Conservation (phyloP, 2,329 filamentous ascomycete genomes). For the Claviceps quebecensis region DNA sequence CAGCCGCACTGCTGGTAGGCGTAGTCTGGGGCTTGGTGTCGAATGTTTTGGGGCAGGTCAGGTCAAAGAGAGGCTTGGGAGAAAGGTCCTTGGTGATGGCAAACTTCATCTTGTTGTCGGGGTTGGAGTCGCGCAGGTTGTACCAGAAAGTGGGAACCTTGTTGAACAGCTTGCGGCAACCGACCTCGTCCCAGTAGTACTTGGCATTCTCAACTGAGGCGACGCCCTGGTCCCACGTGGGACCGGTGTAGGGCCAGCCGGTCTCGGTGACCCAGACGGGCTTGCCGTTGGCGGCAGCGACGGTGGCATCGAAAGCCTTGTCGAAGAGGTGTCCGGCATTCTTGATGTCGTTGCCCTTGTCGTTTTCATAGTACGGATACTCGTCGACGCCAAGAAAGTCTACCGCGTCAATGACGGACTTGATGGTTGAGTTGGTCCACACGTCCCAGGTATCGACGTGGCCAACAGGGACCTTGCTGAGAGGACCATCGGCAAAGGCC, state of each 20-base stretch:
- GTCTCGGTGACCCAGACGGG: slow-evolving; percentile 51
- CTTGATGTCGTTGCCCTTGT: slow-evolving; percentile 39
- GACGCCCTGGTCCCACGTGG: slow-evolving; percentile 38
- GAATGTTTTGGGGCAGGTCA: slow-evolving; percentile 35
- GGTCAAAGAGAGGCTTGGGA: slow-evolving; percentile 36
- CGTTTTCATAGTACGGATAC: slow-evolving; percentile 52
- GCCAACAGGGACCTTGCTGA: slow-evolving; percentile 38
- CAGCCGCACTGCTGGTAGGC: slow-evolving; percentile 1
- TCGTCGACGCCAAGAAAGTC: slow-evolving; percentile 54
- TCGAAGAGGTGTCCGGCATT: slow-evolving; percentile 42
- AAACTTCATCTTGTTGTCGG: slow-evolving; percentile 44
- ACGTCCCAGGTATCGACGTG: slow-evolving; percentile 58
- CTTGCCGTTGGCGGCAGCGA: slow-evolving; percentile 34
- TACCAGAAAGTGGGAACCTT: slow-evolving; percentile 48
- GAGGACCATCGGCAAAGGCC: slow-evolving; percentile 33
- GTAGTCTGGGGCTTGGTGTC: slow-evolving; percentile 17
- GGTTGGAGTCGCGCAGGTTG: slow-evolving; percentile 45
- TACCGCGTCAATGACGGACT: slow-evolving; percentile 43
- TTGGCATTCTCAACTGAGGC: slow-evolving; percentile 44
- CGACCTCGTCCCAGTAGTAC: slow-evolving; percentile 48
- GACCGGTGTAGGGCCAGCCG: slow-evolving; percentile 47
- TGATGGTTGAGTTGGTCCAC: slow-evolving; percentile 46
- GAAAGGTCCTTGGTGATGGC: slow-evolving; percentile 39
- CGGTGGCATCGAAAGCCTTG: slow-evolving; percentile 28
- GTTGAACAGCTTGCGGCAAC: slow-evolving; percentile 43